phyloP scores from a whole-genome alignment of 2,329 filamentous ascomycete species.

The Neonectria punicea region DNA sequence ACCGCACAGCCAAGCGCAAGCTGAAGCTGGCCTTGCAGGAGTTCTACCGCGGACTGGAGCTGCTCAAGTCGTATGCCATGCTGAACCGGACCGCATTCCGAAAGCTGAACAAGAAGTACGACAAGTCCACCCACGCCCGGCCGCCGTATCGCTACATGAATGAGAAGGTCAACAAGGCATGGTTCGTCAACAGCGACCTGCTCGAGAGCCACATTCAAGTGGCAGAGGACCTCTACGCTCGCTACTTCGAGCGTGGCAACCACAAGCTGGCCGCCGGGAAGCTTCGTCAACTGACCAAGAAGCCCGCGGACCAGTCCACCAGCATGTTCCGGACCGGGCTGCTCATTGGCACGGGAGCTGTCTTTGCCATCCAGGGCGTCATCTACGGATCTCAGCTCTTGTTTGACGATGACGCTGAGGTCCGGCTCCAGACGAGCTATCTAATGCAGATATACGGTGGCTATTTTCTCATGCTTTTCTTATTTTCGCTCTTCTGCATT shows the following conservation, averaged over 20 bases:
- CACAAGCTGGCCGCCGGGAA: constrained; percentile 92
- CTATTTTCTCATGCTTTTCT: constrained; percentile 84
- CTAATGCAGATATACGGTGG: constrained; percentile 91
- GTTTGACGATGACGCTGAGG: constrained; percentile 56
- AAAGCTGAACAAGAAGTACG: constrained; percentile 99
- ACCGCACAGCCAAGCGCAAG: constrained; percentile 89
- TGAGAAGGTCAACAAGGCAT: constrained; percentile 89
- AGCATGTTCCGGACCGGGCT: constrained; percentile 72
- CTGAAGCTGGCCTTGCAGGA: constrained; percentile 92
- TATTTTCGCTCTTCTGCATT: constrained; percentile 86
- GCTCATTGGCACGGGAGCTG: constrained; percentile 73
- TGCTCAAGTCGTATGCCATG: constrained; percentile 90
- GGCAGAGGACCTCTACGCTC: constrained; percentile 90
- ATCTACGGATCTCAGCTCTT: constrained; percentile 68
- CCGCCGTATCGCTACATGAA: constrained; percentile 85
- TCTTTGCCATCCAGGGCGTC: constrained; percentile 74
- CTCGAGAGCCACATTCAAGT: constrained; percentile 82
- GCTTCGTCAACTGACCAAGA: constrained; percentile 77
- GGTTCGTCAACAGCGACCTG: constrained; percentile 90
- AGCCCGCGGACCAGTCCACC: constrained; percentile 64
- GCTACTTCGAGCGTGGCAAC: constrained; percentile 94
- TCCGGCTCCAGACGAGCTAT: constrained; percentile 69
- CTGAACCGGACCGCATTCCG: constrained; percentile 93
- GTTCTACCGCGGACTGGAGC: constrained; percentile 90
- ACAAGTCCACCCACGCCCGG: constrained; percentile 85